Evolutionary conservation across 768 basidiomycete species (phyloP).

Genomic region (Leccinum aurantiacum): DNA sequence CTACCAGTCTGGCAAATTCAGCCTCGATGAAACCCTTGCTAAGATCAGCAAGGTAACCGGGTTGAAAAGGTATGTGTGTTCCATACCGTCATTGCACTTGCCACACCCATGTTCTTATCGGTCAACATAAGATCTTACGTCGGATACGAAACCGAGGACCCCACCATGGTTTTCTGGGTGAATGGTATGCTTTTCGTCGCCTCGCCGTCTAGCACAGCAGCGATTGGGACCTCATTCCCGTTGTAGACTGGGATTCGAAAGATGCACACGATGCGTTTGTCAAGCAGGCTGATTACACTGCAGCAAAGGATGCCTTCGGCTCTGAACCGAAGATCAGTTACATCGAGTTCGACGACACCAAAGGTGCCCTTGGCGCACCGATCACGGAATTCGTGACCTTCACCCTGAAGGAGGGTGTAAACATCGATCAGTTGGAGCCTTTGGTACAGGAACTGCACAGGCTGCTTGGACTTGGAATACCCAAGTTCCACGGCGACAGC

Average conservation of each 20-base stretch:
- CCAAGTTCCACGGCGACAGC: conserved; percentile 30
- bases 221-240: conserved; percentile 9
- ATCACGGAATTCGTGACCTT: conserved; percentile 37
- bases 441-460: conserved; percentile 26
- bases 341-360: conserved; percentile 25
- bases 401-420: conserved; percentile 26
- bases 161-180: conserved; percentile 28
- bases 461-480: conserved; percentile 18
- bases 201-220: neutral
- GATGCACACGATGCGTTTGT: conserved; percentile 15
- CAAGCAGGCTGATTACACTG: conserved; percentile 9
- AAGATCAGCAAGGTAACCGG: conserved; percentile 16
- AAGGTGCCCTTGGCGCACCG: conserved; percentile 23
- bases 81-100: neutral
- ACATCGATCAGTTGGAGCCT: conserved; percentile 19
- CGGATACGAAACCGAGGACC: conserved; percentile 32
- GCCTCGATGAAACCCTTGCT: conserved; percentile 15
- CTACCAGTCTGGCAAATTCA: conserved; percentile 9
- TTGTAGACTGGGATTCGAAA: conserved; percentile 30
- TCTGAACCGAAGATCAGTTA: conserved; percentile 17
- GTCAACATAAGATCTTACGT: conserved; percentile 27
- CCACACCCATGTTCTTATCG: conserved; percentile 8
- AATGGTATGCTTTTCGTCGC: conserved; percentile 10
- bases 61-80: conserved; percentile 22
- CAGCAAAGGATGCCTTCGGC: conserved; percentile 10